Base-by-base conservation (phyloP, 164 flowering plant genomes). In the Stephania cephalantha region DNA sequence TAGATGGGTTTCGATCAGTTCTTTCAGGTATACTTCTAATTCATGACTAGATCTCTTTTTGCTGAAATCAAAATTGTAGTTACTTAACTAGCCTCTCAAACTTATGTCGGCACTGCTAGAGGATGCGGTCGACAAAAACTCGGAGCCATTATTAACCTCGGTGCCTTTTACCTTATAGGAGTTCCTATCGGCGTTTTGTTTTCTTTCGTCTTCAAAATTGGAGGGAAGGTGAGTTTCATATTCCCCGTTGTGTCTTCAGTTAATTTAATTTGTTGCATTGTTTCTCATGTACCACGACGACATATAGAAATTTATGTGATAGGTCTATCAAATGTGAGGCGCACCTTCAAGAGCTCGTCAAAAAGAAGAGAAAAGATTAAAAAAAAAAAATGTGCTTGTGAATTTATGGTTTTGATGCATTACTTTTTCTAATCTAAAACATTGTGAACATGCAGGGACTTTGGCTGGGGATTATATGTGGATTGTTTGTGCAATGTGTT, bases 101-200 rank as follows among this genome's bases (percentile, higher is more conserved):
- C 64, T 58, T 15, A 58, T 58, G 17, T 58, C 90, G 97, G 97
- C 8, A 78, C 68, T 72, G 91, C 86, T 31, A 90, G 97, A 86
- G 98, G 98, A 46, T 89, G 98, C 78, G 92, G 98, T 9, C 87
- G 91, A 92, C 97, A 93, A 82, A 91, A 88, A 82, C 84, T 90
- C n/a, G 92, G 97, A 6, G 95, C 94, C 25, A 83, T 30, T 50
- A 77, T 93, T 30, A 91, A 90, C 76, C 87, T 90, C 2, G 94
- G 90, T 68, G 83, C 95, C 20, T 89, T 85, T 80, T 91, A 88
- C 74, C 68, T 93, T 25, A 89, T 88, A 7, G 98, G 95, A 25
- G 79, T 93, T 83, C 98, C 97, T 64, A 73, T 44, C 50, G 85
- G 88, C 53, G 45, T 88, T 68, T 30, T 89, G 35, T 79, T 90